phyloP scores from a whole-genome alignment of 2,329 filamentous ascomycete species.

The Trichoderma sp. region DNA sequence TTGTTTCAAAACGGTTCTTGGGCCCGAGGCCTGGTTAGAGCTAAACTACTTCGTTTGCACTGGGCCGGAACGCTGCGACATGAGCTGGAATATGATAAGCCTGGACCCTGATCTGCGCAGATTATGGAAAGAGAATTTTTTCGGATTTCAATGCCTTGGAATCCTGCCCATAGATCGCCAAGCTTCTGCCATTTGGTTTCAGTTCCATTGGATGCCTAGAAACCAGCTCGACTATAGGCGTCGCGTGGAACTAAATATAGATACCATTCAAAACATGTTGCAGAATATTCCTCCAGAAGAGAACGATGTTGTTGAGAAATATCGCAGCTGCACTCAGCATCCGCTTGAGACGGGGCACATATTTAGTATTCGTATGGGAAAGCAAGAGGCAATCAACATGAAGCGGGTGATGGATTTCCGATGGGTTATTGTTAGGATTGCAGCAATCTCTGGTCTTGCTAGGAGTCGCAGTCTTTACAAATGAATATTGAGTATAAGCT shows the following conservation, averaged over 20 bases:
- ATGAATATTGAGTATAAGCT: neutral
- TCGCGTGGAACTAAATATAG: neutral
- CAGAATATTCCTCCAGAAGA: neutral
- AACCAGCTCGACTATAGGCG: neutral
- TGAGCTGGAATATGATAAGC: conserved; percentile 7
- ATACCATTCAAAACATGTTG: neutral
- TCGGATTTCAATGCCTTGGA: neutral
- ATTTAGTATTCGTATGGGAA: neutral
- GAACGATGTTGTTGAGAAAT: neutral
- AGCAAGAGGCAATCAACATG: neutral
- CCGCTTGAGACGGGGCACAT: neutral
- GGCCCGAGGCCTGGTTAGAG: neutral
- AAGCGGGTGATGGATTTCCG: neutral
- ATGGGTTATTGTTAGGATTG: neutral
- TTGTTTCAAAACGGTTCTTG: neutral
- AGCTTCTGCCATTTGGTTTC: neutral
- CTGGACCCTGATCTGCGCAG: neutral
- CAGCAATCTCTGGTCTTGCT: neutral
- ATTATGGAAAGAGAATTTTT: neutral
- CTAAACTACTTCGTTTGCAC: neutral
- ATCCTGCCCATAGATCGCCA: neutral
- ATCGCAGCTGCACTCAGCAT: neutral
- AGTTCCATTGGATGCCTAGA: conserved; percentile 17
- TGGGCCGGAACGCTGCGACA: neutral
- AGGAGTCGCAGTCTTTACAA: neutral